Conservation (phyloP, 768 basidiomycete species). For the Cystofilobasidium capitatum region DNA sequence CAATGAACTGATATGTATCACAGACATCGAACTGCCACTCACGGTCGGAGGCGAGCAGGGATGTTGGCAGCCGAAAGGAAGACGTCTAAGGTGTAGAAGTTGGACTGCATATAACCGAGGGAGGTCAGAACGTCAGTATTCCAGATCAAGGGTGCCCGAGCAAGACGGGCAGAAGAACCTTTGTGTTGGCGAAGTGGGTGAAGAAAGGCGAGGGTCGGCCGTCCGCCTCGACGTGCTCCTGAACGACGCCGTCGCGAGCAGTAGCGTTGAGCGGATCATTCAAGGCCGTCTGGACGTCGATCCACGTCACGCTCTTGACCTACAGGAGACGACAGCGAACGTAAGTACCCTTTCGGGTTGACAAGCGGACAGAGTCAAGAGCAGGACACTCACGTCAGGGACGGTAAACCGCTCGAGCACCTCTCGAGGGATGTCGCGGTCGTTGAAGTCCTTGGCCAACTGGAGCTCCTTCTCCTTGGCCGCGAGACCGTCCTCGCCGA, state of each 20-base stretch:
- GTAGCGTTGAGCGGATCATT: constrained; percentile 35
- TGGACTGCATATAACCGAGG: constrained; percentile 52
- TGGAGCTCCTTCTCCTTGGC: constrained; percentile 59
- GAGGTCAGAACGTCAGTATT: constrained; percentile 5
- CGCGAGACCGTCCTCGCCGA: constrained; percentile 74
- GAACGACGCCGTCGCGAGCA: constrained; percentile 42
- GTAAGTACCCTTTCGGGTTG: background rate
- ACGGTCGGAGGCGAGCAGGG: constrained; percentile 68
- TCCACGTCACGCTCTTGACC: constrained; percentile 76
- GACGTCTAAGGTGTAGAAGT: constrained; percentile 75
- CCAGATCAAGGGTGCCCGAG: background rate
- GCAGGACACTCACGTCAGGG: constrained; percentile 53
- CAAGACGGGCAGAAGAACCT: constrained; percentile 45
- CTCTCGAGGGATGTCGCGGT: constrained; percentile 65
- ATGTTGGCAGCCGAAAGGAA: constrained; percentile 66
- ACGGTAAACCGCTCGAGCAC: constrained; percentile 79
- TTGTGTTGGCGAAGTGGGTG: constrained; percentile 85
- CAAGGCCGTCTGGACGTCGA: constrained; percentile 53
- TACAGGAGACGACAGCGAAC: constrained; percentile 2
- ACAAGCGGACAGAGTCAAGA: background rate
- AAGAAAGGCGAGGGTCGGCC: constrained; percentile 68
- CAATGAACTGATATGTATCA: background rate
- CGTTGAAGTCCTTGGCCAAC: constrained; percentile 77
- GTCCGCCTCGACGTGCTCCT: constrained; percentile 58
- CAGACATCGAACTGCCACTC: constrained; percentile 37